These are phyloP conservation scores for Pulchroboletus neoregius DNA, from an alignment of 1,284 basidiomycete genomes.

Conservation along the genomic window DNA sequence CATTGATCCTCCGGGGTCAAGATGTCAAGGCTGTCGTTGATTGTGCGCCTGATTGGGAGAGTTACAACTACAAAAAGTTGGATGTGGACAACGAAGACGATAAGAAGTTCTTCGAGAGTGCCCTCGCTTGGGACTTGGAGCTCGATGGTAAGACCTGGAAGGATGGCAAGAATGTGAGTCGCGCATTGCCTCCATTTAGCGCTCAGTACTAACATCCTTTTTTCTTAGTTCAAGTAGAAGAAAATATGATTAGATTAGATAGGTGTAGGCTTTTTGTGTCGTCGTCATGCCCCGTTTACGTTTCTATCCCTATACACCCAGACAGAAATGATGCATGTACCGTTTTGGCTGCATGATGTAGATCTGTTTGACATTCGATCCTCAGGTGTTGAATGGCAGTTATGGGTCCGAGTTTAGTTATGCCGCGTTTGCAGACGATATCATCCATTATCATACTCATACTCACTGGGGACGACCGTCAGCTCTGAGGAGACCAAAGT, in stretches of 20 bases:
- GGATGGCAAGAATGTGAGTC: slow-evolving; percentile 80
- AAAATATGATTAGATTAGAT: slow-evolving; percentile 19
- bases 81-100: slow-evolving; percentile 65
- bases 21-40: slow-evolving; percentile 69
- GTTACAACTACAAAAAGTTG: slow-evolving; percentile 77
- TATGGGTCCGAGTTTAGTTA: too few species aligned
- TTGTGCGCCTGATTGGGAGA: slow-evolving; percentile 91
- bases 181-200: not conserved
- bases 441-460: too few species aligned
- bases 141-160: slow-evolving; percentile 82
- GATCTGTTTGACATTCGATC: too few species aligned
- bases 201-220: slow-evolving; percentile 1
- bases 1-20: slow-evolving; percentile 77
- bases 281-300: slow-evolving; percentile 5
- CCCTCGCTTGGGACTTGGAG: slow-evolving; percentile 88
- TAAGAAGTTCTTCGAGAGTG: slow-evolving; percentile 86
- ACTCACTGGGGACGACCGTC: too few species aligned
- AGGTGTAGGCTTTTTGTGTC: slow-evolving; percentile 22
- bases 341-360: not conserved
- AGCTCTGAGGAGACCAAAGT: too few species aligned
- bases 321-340: slow-evolving; percentile 2
- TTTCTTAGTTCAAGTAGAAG: slow-evolving; percentile 27
- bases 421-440: too few species aligned
- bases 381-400: too few species aligned
- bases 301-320: not conserved